Evolutionary conservation across 306 rosid genomes (phyloP).

Genomic region (Corylus avellana): DNA sequence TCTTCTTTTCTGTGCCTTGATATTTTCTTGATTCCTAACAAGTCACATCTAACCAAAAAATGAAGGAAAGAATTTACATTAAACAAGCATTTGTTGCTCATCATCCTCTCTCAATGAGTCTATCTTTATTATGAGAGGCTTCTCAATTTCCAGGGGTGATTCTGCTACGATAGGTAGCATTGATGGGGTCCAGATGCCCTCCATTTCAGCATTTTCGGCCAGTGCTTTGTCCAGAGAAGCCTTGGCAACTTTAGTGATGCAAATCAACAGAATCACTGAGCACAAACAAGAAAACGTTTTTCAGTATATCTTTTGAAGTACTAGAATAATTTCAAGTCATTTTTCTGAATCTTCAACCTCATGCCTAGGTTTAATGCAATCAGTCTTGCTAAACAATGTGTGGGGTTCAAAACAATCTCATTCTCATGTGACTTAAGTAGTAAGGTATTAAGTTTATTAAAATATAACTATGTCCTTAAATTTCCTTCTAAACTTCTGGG

Average conservation of each 20-base stretch:
- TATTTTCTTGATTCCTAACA: slow-evolving; percentile 15
- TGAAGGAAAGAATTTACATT: slow-evolving; percentile 14
- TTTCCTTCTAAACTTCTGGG: neutral
- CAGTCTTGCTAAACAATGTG: neutral
- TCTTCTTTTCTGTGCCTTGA: neutral
- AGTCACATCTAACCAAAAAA: slow-evolving; percentile 1
- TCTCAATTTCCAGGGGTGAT: slow-evolving; percentile 17
- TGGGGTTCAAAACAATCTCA: neutral
- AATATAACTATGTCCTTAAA: neutral
- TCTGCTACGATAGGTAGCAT: slow-evolving; percentile 27
- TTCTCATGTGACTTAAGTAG: neutral
- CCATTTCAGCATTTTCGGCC: slow-evolving; percentile 40
- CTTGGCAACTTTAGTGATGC: slow-evolving; percentile 55
- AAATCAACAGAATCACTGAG: slow-evolving; percentile 45
- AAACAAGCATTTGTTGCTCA: slow-evolving; percentile 17
- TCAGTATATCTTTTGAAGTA: neutral
- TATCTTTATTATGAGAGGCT: slow-evolving; percentile 35
- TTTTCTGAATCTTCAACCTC: neutral
- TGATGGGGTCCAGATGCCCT: slow-evolving; percentile 23
- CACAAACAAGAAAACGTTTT: slow-evolving; percentile 2
- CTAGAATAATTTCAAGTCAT: neutral
- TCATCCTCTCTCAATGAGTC: slow-evolving; percentile 27
- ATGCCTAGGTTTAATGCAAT: neutral
- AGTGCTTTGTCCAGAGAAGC: slow-evolving; percentile 53
- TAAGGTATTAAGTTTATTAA: neutral